Conservation (phyloP, 768 basidiomycete genomes). For the Collybiopsis luxurians region DNA sequence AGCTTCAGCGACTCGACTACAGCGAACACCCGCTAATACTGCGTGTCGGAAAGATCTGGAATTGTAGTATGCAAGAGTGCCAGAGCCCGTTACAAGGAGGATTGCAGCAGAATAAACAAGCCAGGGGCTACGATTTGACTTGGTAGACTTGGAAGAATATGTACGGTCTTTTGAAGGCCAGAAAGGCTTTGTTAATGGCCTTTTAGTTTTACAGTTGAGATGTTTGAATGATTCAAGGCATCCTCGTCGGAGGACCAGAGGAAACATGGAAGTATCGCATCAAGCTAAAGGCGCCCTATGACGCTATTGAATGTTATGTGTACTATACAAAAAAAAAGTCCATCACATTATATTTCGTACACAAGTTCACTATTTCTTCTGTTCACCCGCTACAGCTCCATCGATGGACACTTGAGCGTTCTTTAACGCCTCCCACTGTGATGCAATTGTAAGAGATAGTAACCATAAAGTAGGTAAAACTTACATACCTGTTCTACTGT, state of each 20-base stretch:
- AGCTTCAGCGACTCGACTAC: conserved; percentile 78
- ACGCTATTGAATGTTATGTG: too few species aligned
- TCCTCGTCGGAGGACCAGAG: not conserved
- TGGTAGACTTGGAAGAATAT: not conserved
- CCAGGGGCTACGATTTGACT: not conserved
- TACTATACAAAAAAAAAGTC: too few species aligned
- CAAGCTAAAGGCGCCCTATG: too few species aligned
- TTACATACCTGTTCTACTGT: conserved; percentile 56
- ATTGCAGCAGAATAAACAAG: not conserved
- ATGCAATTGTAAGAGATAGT: not conserved
- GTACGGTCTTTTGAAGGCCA: not conserved
- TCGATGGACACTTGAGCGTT: conserved; percentile 45
- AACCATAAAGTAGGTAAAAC: not conserved
- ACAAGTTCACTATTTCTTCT: conserved; percentile 1
- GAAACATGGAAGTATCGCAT: not conserved
- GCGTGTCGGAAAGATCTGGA: conserved; percentile 75
- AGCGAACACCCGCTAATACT: conserved; percentile 70
- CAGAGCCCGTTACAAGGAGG: conserved; percentile 1
- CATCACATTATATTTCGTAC: not conserved
- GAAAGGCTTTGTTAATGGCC: not conserved
- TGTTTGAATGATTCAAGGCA: conserved; percentile 1
- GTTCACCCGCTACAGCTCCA: conserved; percentile 33
- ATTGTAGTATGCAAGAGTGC: conserved; percentile 55
- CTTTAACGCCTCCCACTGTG: conserved; percentile 60
- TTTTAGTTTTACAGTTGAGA: too few species aligned